Percentiles rank a stretch among this genome's conserved stretches.
These are phyloP conservation scores for Rhodotorula toruloides DNA, from an alignment of 768 basidiomycete genomes.

Conservation along the genomic window DNA sequence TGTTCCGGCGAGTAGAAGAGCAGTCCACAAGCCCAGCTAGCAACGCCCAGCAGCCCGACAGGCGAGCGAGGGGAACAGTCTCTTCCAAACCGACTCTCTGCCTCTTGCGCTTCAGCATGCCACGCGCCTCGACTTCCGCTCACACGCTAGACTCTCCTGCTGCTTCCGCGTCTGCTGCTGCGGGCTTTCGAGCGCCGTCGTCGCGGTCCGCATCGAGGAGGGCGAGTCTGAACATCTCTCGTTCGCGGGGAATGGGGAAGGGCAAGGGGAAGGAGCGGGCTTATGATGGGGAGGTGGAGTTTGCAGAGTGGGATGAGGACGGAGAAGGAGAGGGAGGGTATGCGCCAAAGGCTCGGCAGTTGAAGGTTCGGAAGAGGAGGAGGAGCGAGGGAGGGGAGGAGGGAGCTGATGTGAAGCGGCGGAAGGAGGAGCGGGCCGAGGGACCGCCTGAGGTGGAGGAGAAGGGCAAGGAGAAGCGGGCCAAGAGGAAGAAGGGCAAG, in stretches of 20 bases:
- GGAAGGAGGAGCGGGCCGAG: background rate
- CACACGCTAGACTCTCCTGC: background rate
- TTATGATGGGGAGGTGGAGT: background rate
- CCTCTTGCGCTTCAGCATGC: background rate
- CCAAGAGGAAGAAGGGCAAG: background rate
- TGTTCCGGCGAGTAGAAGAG: no score
- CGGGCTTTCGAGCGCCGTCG: background rate
- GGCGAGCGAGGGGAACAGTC: no score
- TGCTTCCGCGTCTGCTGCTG: background rate
- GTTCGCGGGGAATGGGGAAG: no score
- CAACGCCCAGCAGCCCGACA: no score
- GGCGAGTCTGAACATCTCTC: no score
- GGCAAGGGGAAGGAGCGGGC: slow-evolving; percentile 1
- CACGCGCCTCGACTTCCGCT: background rate
- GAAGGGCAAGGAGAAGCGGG: background rate
- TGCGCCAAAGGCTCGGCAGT: background rate
- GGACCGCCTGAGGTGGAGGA: background rate
- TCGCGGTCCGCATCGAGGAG: slow-evolving; percentile 3
- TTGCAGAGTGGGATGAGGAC: background rate
- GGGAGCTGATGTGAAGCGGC: background rate
- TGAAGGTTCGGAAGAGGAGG: no score
- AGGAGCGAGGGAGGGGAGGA: background rate
- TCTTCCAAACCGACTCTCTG: background rate
- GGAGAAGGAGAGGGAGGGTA: no score
- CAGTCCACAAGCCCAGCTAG: no score